Evolutionary conservation across 768 basidiomycete genomes (phyloP), one percentile per base, ranked within the genome.

Genomic region (Lyophyllum shimeji): DNA sequence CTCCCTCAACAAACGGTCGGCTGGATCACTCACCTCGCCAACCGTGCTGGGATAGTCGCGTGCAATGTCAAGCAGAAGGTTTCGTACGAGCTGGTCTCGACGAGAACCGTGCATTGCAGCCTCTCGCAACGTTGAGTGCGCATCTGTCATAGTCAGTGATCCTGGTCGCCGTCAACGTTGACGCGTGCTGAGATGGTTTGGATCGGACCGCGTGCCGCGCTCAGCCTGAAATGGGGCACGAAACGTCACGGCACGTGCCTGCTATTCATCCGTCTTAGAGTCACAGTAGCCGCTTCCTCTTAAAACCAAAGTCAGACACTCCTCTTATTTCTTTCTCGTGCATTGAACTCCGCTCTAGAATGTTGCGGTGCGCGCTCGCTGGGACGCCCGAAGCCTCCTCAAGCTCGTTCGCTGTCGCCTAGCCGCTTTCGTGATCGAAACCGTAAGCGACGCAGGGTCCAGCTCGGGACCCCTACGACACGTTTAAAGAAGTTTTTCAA

Each of bases 231-330:
- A 37, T 33, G 27, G 18, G 45, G 29, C 57, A 31, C 57, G 57
- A 53, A 45, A 34, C 4, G 57, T 58, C 57, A 58, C 52, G 17
- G 20, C 57, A 58, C 57, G 57, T 58, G 57, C 11, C 9, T 13
- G 15, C 18, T 40, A 40, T n/a, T n/a, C n/a, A n/a, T n/a, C n/a
- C n/a, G 12, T 37, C 15, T 2, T 2, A 2, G 24, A 23, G 39
- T 43, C 46, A 49, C 53, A 37, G 2, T 12, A 11, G 15, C 15
- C 15, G 7, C 15, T 11, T 13, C 15, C 34, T 37, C 24, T 20
- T 21, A 6, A 44, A 23, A 23, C 43, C 8, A 7, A 20, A 21
- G 20, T 44, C 20, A 23, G 18, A 44, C 43, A 44, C 24, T 23
- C 24, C 18, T 44, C 43, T 21, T 12, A 21, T 23, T 23, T 21